Conservation (phyloP, 192 early-diverging fungal species). For the Linnemannia zychae region DNA sequence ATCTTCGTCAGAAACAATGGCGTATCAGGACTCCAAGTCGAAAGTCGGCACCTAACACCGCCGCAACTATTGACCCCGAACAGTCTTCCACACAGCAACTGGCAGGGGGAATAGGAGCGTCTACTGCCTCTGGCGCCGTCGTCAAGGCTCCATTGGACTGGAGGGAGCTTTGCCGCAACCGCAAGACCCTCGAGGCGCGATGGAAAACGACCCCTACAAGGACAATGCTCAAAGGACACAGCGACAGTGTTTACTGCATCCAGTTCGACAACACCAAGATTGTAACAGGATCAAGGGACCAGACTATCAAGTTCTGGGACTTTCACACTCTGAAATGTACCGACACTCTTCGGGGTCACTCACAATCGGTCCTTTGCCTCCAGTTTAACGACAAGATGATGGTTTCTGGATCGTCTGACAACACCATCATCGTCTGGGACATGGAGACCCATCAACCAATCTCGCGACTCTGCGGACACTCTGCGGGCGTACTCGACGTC, state of each 20-base stretch:
- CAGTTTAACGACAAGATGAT: slow-evolving; percentile 79
- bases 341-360: slow-evolving; percentile 74
- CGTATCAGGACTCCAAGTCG: slow-evolving; percentile 18
- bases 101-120: neutral
- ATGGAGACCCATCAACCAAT: slow-evolving; percentile 61
- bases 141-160: slow-evolving; percentile 62
- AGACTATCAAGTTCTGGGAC: slow-evolving; percentile 86
- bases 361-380: slow-evolving; percentile 79
- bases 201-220: slow-evolving; percentile 67
- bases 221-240: slow-evolving; percentile 77
- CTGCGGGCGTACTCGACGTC: slow-evolving; percentile 85
- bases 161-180: slow-evolving; percentile 78
- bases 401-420: slow-evolving; percentile 89
- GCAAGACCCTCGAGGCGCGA: slow-evolving; percentile 66
- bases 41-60: neutral
- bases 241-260: slow-evolving; percentile 89
- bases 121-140: neutral
- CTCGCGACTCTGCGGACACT: slow-evolving; percentile 75
- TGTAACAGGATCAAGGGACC: slow-evolving; percentile 82
- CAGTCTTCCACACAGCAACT: neutral
- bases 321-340: slow-evolving; percentile 64
- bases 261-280: slow-evolving; percentile 81
- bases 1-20: slow-evolving; percentile 65
- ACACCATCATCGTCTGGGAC: slow-evolving; percentile 87
- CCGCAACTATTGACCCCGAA: neutral